These are phyloP conservation scores for Coelastrella sp. DNA, from an alignment of 139 green algal species.

Conservation along the genomic window DNA sequence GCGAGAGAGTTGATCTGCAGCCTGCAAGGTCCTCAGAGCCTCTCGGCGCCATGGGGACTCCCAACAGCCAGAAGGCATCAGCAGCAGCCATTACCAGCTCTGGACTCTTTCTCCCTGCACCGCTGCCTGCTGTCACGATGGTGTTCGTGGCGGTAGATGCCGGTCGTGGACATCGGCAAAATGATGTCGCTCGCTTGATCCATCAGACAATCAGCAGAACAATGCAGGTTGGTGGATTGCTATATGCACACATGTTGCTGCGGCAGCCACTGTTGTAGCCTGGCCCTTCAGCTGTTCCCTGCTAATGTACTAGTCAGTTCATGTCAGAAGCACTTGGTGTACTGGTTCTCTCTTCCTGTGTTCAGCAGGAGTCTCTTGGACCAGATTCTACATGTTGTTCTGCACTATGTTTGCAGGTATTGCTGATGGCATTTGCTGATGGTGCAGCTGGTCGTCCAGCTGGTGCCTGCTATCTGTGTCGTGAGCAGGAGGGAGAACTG, in stretches of 20 bases:
- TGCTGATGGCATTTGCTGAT: not conserved
- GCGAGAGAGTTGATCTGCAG: not conserved
- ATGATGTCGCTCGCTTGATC: not conserved
- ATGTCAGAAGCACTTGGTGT: too few relatives aligned
- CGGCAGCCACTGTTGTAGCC: too few relatives aligned
- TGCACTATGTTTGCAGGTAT: conserved; percentile 29
- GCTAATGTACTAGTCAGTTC: too few relatives aligned
- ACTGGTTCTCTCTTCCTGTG: too few relatives aligned
- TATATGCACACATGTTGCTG: too few relatives aligned
- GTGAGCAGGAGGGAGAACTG: conserved; percentile 34
- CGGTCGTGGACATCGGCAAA: not conserved
- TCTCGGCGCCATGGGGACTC: not conserved
- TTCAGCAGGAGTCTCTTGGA: too few relatives aligned
- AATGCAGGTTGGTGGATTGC: not conserved
- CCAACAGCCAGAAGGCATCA: not conserved
- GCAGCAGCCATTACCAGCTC: not conserved
- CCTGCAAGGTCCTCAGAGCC: not conserved
- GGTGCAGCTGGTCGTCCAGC: not conserved
- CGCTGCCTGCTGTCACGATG: not conserved
- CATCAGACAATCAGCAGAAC: not conserved
- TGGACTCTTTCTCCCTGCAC: not conserved
- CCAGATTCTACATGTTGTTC: too few relatives aligned
- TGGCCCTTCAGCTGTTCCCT: too few relatives aligned
- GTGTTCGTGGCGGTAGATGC: conserved; percentile 34
- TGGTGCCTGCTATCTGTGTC: conserved; percentile 58